Percentiles rank a stretch among this genome's conserved stretches.
Evolutionary conservation across 176 grass and related monocot genomes (phyloP).

Genomic region (Cenchrus purpureus): DNA sequence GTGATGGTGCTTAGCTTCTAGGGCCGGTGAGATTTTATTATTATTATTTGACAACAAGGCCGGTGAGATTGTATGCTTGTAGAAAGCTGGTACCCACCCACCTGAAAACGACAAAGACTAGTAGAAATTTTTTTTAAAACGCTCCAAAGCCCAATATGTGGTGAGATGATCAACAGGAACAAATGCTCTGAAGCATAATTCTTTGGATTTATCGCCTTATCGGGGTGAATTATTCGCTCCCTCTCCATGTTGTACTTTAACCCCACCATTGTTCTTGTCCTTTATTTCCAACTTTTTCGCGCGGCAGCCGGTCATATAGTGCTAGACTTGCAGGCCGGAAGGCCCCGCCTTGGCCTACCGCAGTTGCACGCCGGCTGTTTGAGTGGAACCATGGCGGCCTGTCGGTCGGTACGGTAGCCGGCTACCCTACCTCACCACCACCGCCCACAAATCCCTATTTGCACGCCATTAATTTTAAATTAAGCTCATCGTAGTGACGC

Average conservation of each 20-base stretch:
- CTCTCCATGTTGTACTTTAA: background rate
- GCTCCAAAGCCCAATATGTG: background rate
- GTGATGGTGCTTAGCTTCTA: background rate
- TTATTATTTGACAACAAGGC: background rate
- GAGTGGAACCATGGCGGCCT: too few relatives aligned
- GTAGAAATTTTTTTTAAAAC: background rate
- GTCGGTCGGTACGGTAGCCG: too few relatives aligned
- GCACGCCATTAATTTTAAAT: too few relatives aligned
- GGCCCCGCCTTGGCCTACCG: too few relatives aligned
- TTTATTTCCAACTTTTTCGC: background rate
- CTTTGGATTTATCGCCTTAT: background rate
- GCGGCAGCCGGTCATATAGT: background rate
- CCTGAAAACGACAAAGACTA: background rate
- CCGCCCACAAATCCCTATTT: too few relatives aligned
- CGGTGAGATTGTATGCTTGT: background rate
- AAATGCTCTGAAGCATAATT: background rate
- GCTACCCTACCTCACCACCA: too few relatives aligned
- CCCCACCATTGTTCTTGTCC: background rate
- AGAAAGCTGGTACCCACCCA: background rate
- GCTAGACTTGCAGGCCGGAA: too few relatives aligned
- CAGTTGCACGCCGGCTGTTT: too few relatives aligned
- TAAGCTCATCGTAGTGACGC: too few relatives aligned
- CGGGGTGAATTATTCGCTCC: background rate
- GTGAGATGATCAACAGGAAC: background rate
- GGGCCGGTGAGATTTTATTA: background rate